These are phyloP conservation scores for Cenococcum geophilum DNA, from an alignment of 495 filamentous ascomycete species.

Conservation along the genomic window DNA sequence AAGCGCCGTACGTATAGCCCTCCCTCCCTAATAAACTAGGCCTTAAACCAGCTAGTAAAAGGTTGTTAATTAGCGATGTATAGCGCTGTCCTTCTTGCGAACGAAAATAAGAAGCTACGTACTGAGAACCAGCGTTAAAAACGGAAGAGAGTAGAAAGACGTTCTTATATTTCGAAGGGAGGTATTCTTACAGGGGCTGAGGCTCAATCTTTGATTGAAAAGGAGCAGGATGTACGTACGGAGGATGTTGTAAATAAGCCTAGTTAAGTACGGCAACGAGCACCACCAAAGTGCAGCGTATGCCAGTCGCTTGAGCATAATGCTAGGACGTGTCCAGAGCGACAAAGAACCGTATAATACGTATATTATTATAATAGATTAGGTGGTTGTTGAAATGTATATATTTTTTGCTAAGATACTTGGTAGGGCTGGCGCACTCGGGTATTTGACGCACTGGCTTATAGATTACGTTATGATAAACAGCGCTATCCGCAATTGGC, in stretches of 20 bases:
- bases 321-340: not conserved
- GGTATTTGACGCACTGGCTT: too few relatives aligned
- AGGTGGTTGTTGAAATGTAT: constrained; percentile 10
- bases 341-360: not conserved
- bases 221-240: not conserved
- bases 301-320: not conserved
- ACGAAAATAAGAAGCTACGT: too few relatives aligned
- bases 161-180: not conserved
- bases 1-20: not conserved
- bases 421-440: too few relatives aligned
- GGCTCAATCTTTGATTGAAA: not conserved
- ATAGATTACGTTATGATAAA: too few relatives aligned
- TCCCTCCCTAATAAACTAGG: not conserved
- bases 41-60: not conserved
- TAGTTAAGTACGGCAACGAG: not conserved
- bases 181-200: not conserved
- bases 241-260: not conserved
- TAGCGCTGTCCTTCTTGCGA: not conserved
- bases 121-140: not conserved
- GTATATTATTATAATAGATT: constrained; percentile 2
- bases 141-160: not conserved
- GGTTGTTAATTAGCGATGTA: not conserved
- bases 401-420: too few relatives aligned
- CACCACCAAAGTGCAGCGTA: not conserved
- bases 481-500: too few relatives aligned